Evolutionary conservation across 2,329 filamentous ascomycete species (phyloP).

Genomic region (Fusarium equiseti): DNA sequence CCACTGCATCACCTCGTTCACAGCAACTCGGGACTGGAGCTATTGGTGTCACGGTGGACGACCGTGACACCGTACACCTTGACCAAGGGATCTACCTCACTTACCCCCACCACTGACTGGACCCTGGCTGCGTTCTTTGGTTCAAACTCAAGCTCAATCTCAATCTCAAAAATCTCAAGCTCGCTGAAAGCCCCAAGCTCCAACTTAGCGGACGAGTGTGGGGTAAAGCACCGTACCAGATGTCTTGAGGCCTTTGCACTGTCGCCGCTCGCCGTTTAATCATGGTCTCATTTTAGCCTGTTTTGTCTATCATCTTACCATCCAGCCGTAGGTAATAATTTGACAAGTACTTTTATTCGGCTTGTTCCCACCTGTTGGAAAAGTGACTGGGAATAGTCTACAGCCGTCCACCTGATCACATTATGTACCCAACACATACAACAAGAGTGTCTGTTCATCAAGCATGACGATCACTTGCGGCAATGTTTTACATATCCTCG

Average conservation of each 20-base stretch:
- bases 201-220: constrained; percentile 38
- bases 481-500: constrained; percentile 30
- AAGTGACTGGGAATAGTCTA: constrained; percentile 1
- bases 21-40: constrained; percentile 36
- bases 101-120: constrained; percentile 33
- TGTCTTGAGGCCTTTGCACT: constrained; percentile 25
- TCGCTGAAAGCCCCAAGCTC: constrained; percentile 30
- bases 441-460: constrained; percentile 12
- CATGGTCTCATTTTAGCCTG: constrained; percentile 17
- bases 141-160: constrained; percentile 30
- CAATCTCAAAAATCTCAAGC: constrained; percentile 33
- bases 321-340: constrained; percentile 2
- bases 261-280: constrained; percentile 30
- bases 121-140: constrained; percentile 29
- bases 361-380: constrained; percentile 1
- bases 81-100: constrained; percentile 29
- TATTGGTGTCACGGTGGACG: constrained; percentile 18
- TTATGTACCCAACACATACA: neutral
- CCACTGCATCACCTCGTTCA: constrained; percentile 29
- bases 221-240: constrained; percentile 38
- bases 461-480: constrained; percentile 21
- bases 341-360: neutral
- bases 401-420: constrained; percentile 9
- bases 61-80: constrained; percentile 24
- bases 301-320: constrained; percentile 11